A percentile compares a stretch with the other conserved stretches of the same genome.
Conservation (phyloP, 352 stramenopile genomes). For the Thraustochytrium aureum region DNA sequence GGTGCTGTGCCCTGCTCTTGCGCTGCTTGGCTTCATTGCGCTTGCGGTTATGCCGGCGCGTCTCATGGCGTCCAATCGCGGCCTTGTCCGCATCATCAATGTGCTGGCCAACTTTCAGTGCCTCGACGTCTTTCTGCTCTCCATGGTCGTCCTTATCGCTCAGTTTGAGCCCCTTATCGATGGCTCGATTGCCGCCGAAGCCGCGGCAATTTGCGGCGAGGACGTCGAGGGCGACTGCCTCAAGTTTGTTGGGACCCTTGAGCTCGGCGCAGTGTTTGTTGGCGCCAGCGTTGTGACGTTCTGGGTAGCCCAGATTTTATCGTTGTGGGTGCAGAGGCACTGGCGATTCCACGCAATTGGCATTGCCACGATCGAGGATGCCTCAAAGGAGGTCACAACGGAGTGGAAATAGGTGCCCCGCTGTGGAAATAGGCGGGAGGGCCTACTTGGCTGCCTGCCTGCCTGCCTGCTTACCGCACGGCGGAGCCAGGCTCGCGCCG, state of each 20-base stretch:
- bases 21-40: background rate
- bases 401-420: too few relatives aligned
- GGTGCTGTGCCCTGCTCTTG: background rate
- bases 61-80: background rate
- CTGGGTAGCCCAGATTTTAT: background rate
- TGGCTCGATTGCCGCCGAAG: background rate
- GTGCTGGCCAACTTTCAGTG: background rate
- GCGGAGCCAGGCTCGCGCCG: too few relatives aligned
- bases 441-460: too few relatives aligned
- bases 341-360: too few relatives aligned
- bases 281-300: background rate
- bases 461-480: too few relatives aligned
- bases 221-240: background rate
- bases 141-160: background rate
- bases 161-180: constrained; percentile 26
- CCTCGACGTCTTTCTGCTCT: constrained; percentile 22
- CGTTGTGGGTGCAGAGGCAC: background rate
- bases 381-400: too few relatives aligned
- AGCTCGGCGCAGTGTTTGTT: background rate
- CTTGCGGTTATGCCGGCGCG: background rate
- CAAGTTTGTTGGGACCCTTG: background rate
- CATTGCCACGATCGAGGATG: too few relatives aligned
- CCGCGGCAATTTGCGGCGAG: background rate
- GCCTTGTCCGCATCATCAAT: background rate
- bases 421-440: too few relatives aligned